These are phyloP conservation scores for Rhodotorula sp. DNA, from an alignment of 1,284 basidiomycete species.

Conservation along the genomic window DNA sequence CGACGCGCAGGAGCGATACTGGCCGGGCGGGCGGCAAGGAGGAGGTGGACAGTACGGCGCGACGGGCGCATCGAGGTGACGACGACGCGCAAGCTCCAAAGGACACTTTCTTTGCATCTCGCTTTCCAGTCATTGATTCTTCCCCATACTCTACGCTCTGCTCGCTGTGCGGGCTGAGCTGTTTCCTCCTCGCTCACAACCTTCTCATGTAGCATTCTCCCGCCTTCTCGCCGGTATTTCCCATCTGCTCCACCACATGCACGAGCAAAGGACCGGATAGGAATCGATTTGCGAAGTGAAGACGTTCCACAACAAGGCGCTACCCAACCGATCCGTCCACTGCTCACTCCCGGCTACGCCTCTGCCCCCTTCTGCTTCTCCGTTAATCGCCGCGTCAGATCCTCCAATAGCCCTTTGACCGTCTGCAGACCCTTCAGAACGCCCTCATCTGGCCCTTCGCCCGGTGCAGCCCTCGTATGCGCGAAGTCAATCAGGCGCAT, in stretches of 20 bases:
- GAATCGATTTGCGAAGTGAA: background rate
- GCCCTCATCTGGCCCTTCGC: conserved; percentile 75
- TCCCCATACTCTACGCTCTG: background rate
- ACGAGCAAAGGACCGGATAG: background rate
- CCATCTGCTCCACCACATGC: background rate
- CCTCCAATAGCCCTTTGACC: conserved; percentile 61
- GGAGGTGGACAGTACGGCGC: conserved; percentile 5
- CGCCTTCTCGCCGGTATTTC: background rate
- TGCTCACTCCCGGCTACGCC: background rate
- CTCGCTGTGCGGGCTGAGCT: background rate
- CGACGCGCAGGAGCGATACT: background rate
- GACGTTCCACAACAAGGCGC: too few species aligned
- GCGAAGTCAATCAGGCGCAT: conserved; percentile 92
- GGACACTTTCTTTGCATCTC: background rate
- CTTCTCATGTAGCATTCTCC: background rate
- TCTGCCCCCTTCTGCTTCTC: background rate
- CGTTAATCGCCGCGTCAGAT: conserved; percentile 47
- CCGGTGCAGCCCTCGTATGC: conserved; percentile 64
- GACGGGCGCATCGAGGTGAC: background rate
- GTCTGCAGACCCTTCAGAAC: conserved; percentile 71
- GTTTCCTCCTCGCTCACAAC: background rate
- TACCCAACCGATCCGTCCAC: too few species aligned
- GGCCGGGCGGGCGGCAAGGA: background rate
- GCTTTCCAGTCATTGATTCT: background rate
- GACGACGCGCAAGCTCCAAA: too few species aligned